Base-by-base conservation (phyloP, 2,329 filamentous ascomycete species). In the Phialocephala sp. region DNA sequence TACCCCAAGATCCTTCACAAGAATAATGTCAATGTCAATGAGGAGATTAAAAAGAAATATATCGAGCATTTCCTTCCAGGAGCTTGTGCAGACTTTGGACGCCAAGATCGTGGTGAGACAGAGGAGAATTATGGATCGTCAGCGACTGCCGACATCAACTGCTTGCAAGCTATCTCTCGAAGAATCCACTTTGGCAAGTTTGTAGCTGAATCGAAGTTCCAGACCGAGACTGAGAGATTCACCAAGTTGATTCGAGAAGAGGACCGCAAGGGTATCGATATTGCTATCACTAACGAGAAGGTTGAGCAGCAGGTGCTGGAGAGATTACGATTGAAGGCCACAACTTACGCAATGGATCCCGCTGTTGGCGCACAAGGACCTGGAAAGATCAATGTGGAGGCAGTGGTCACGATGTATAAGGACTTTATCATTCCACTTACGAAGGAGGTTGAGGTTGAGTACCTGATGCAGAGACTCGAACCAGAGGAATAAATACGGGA, bases 151-250 rank as follows among this genome's bases (percentile, higher is more conserved):
- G 95, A 99, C 79, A 95, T 99, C 67, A 85, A 87, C 61, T 94
- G 91, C 74, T 83, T 99, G 69, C 95, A 99, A 82, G 91, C 95
- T 3, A 81, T 99, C 56, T 96, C 92, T 45, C 86, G 94, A 50
- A 85, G 95, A 63, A 95, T 99, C 72, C 95, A 99, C 80, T 99
- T 97, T 81, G 95, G 95, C 72, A 99, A 98, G 81, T 98, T 98
- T 75, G 95, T 99, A 9, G 95, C 95, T 52, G 95, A 99, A 84
- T 89, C 90, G 66, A 99, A 99, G 81, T 99, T 97, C 80, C 86
- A 87, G 73, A 89, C 91, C 56, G 92, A 98, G 72, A 85, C 88
- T 36, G 92, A 94, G 73, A 86, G 82, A 68, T 99, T 94, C 77
- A 94, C 91, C 6, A 83, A 83, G 68, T 79, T 98, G 79, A 98